Base-by-base conservation (phyloP, 352 stramenopile species). In the Globisporangium spiculum region DNA sequence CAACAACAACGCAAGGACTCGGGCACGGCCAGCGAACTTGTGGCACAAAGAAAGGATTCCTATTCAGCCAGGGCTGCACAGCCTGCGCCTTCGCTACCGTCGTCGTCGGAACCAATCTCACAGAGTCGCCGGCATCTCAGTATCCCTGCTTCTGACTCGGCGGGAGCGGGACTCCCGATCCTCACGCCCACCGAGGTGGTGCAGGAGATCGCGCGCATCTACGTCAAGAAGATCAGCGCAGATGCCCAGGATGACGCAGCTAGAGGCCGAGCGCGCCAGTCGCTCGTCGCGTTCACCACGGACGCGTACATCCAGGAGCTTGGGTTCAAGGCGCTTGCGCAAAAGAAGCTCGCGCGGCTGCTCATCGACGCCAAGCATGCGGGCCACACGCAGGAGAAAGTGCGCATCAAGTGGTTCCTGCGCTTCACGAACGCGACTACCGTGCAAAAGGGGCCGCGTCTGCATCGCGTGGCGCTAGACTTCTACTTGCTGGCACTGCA, bases 401-500 rank as follows among this genome's bases (percentile, higher is more conserved):
- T 84, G 24, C 74, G 81, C 4, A 75, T 89, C 55, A 89, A 89
- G 57, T 92, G 84, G 84, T 90, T 92, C 66, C 56, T 83, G 32
- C 71, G 76, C 14, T 89, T 92, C 24, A 67, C 86, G 71, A 86
- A 87, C 41, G 57, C 57, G 20, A 24, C 12, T 3, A 30, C 55
- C 36, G 4, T 16, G 10, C 36, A 44, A 44, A 58, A 54, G 41
- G 20, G 4, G 27, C 66, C 68, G 65, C 68, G 48, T 5, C 86
- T 68, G 63, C 82, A 75, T 46, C 77, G 66, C 63, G 27, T 83
- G 4, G 81, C 79, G 6, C 65, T 84, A 1, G 80, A 88, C 46
- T 90, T 93, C 41, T 93, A 87, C 36, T 64, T 90, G 20, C 44
- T 78, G 5, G 69, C 66, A 14, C 69, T 89, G 6, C 74, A 88